Base-by-base conservation (phyloP, 257 asterid genomes). In the Jacaranda mimosifolia region DNA sequence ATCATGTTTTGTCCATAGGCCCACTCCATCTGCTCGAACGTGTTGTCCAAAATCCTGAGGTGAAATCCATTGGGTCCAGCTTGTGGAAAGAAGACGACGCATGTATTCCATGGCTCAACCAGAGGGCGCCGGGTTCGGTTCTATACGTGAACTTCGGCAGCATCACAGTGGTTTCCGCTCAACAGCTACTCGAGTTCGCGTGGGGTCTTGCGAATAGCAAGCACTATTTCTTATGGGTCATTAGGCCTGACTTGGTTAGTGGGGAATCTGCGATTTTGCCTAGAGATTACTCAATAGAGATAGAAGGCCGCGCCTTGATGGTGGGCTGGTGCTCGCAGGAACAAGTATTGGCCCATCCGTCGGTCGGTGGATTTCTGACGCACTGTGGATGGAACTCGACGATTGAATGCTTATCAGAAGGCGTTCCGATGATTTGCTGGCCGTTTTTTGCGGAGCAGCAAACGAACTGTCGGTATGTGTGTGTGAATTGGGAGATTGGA, bases 81-180 rank as follows among this genome's bases (percentile, higher is more conserved):
- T 64, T 87, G 18, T 87, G 91, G 91, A 84, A 19, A 46, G 91
- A 87, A 68, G 91, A 87, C 10, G 35, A 65, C 0, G 59, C 69
- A 3, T 84, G 85, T 9, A 56, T 84, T 1, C 69, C 82, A 5
- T 86, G 88, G 90, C 84, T 87, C 26, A 42, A 83, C 17, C 14
- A 13, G 1, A 39, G 64, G 57, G 77, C 53, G 0, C 78, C 86
- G 0, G 53, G 26, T 15, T 83, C 91, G 0, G 91, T 87, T 0
- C 81, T 87, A 7, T 83, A 79, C 48, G 91, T 85, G 7, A 87
- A 87, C 63, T 87, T 87, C 32, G 89, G 92, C 4, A 87, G 92
- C 65, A 79, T 87, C 71, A 82, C 86, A 0, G 79, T 82, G 18
- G 53, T 87, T 52, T 77, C 86, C 3, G 77, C 83, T 1, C 21